Evolutionary conservation across 768 basidiomycete species (phyloP), one percentile per base, ranked within the genome.

Genomic region (Cytidiella melzeri): DNA sequence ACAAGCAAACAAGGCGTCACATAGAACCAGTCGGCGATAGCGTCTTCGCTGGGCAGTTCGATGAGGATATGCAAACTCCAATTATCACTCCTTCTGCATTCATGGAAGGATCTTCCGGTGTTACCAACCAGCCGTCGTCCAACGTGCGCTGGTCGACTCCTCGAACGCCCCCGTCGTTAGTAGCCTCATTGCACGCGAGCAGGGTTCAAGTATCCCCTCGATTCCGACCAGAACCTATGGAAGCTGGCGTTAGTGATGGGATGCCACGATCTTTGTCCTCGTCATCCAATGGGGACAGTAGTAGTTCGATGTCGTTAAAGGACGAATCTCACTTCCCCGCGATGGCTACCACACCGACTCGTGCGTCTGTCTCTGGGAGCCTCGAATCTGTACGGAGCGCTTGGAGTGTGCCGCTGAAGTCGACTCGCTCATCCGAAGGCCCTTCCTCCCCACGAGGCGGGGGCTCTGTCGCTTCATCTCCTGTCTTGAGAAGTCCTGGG

Each of bases 131-230:
- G 30, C 30, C 30, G 30, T 34, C 30, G 15, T 7, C 15, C 9
- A 7, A 7, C 18, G 9, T 18, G 7, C 23, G 23, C 45, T 52
- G 23, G 26, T 55, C 41, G 55, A 43, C 24, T 51, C 50, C 23
- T 57, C 67, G 60, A 23, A 58, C 63, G 13, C 64, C 65, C 43
- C 61, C 68, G 2, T 66, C 61, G 21, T 43, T 61, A 41, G 25
- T 47, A 20, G 63, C 64, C 0, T 67, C 72, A 6, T 50, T 51
- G 4, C 77, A 77, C 4, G 76, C 74, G 51, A 59, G 65, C 37
- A 84, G 82, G 65, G 65, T 83, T 1, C 80, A 79, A 38, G 67
- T 83, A 1, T 80, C 81, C 0, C 77, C 78, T 1, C 68, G 65
- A 7, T 63, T 71, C 52, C 57, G 64, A 9, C 73, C 70, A 1